Evolutionary conservation across 306 rosid species (phyloP).

Genomic region (Medicago truncatula): MtrunA17r5.0-ANR NC_053048.1:42306501-42307000

Average conservation of each 20-base stretch:
- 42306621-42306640: slow-evolving; percentile 59
- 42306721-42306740: slow-evolving; percentile 51
- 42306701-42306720: slow-evolving; percentile 75
- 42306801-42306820: slow-evolving; percentile 63
- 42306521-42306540: slow-evolving; percentile 69
- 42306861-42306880: slow-evolving; percentile 81
- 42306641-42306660: slow-evolving; percentile 73
- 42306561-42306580: slow-evolving; percentile 77
- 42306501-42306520: slow-evolving; percentile 61
- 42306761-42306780: slow-evolving; percentile 80
- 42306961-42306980: slow-evolving; percentile 54
- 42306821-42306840: slow-evolving; percentile 73
- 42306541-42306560: slow-evolving; percentile 74
- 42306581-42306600: slow-evolving; percentile 71
- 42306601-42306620: slow-evolving; percentile 55
- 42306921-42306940: slow-evolving; percentile 33
- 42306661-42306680: slow-evolving; percentile 71
- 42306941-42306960: slow-evolving; percentile 53
- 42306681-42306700: slow-evolving; percentile 66
- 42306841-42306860: slow-evolving; percentile 76
- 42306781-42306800: slow-evolving; percentile 78
- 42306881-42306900: slow-evolving; percentile 73
- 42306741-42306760: slow-evolving; percentile 59
- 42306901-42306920: slow-evolving; percentile 45
- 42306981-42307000: slow-evolving; percentile 35